Evolutionary conservation across 495 filamentous ascomycete species (phyloP).

Genomic region (Staphylotrichum tortipilum): DNA sequence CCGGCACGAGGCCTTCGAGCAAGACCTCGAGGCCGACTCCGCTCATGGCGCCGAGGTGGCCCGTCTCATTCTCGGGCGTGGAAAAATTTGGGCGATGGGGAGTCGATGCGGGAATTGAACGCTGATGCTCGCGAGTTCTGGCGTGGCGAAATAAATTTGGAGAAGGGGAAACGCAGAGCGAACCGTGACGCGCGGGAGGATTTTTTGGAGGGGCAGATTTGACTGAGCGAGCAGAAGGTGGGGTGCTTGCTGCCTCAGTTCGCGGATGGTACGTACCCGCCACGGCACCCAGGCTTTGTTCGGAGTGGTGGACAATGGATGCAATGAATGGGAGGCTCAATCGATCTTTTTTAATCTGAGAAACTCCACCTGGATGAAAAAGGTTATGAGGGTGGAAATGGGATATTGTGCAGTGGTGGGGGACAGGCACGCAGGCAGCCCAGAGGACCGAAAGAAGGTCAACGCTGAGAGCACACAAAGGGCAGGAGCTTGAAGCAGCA

Average conservation of each 20-base stretch:
- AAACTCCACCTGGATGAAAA: too few species aligned
- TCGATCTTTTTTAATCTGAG: too few species aligned
- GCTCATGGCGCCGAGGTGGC: slow-evolving; percentile 41
- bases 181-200: background rate
- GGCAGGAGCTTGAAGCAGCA: too few species aligned
- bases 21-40: slow-evolving; percentile 57
- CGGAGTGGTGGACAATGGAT: too few species aligned
- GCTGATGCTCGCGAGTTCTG: slow-evolving; percentile 12
- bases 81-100: slow-evolving; percentile 14
- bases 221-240: background rate
- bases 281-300: too few species aligned
- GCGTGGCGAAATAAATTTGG: slow-evolving; percentile 5
- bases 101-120: slow-evolving; percentile 20
- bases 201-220: slow-evolving; percentile 22
- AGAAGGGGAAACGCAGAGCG: background rate
- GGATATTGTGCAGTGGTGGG: too few species aligned
- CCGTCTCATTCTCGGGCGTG: slow-evolving; percentile 18
- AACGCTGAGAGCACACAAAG: too few species aligned
- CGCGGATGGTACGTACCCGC: background rate
- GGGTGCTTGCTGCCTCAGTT: background rate
- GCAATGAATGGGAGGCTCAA: too few species aligned
- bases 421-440: too few species aligned
- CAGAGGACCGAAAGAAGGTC: too few species aligned
- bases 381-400: too few species aligned
- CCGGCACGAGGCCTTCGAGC: slow-evolving; percentile 60